phyloP scores from a whole-genome alignment of 2,329 filamentous ascomycete species.

The Calycina marina region DNA sequence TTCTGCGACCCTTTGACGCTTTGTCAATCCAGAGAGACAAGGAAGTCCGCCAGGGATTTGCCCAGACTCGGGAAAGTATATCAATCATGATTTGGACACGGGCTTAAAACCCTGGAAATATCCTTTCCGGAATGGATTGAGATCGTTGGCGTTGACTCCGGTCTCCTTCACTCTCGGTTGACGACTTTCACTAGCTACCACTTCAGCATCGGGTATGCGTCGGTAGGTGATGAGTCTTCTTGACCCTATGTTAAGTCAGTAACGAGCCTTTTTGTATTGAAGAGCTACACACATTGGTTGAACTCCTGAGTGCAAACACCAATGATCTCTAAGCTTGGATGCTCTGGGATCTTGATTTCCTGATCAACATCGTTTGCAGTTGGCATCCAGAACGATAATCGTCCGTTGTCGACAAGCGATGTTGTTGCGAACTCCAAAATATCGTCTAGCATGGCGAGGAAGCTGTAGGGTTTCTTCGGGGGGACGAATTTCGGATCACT shows the following conservation, averaged over 20 bases:
- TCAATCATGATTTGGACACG: constrained; percentile 12
- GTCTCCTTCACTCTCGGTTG: constrained; percentile 23
- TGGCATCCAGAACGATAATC: constrained; percentile 94
- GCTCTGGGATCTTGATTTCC: constrained; percentile 61
- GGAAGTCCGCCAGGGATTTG: no score
- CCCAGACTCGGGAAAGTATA: no score
- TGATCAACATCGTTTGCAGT: constrained; percentile 68
- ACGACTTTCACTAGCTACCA: constrained; percentile 24
- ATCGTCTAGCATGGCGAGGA: constrained; percentile 78
- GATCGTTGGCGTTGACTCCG: constrained; percentile 43
- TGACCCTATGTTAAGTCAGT: constrained; percentile 46
- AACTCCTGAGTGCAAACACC: constrained; percentile 75
- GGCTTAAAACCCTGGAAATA: constrained; percentile 29
- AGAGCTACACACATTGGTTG: constrained; percentile 56
- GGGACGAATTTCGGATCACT: constrained; percentile 58
- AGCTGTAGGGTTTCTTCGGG: constrained; percentile 85
- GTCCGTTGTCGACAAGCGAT: constrained; percentile 63
- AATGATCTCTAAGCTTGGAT: constrained; percentile 60
- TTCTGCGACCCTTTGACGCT: no score
- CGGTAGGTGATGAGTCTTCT: constrained; percentile 77
- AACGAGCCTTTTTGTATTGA: not conserved
- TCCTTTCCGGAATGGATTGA: constrained; percentile 50
- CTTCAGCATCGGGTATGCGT: constrained; percentile 45
- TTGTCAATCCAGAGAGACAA: no score
- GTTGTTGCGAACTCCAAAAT: constrained; percentile 69